phyloP scores from a whole-genome alignment of 2,329 filamentous ascomycete genomes.

The Zopfia rhizophila region DNA sequence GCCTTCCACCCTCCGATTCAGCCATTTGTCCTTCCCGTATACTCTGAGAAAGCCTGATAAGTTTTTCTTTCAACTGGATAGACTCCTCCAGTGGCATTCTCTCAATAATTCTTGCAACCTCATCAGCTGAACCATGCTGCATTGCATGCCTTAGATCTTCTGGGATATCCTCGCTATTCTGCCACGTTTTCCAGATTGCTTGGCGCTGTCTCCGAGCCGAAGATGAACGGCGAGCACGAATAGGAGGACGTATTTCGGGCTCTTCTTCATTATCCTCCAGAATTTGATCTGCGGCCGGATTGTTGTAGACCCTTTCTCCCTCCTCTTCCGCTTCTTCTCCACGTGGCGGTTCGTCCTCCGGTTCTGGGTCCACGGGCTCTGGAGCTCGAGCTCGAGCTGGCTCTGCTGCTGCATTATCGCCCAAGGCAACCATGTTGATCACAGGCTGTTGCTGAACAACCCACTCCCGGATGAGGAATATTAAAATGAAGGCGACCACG shows the following conservation, averaged over 20 bases:
- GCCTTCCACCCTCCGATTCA: neutral
- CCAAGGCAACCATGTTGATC: constrained; percentile 74
- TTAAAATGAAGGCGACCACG: constrained; percentile 93
- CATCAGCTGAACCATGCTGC: constrained; percentile 22
- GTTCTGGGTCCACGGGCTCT: constrained; percentile 14
- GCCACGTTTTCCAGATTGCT: constrained; percentile 26
- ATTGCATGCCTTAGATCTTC: constrained; percentile 29
- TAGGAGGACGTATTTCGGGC: neutral
- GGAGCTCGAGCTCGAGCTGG: constrained; percentile 14
- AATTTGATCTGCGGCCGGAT: too few species aligned
- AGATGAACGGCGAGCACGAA: constrained; percentile 26
- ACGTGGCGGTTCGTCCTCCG: constrained; percentile 28
- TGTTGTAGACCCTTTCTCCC: constrained; percentile 1
- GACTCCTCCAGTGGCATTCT: constrained; percentile 24
- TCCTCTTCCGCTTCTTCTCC: constrained; percentile 20
- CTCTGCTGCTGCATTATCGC: constrained; percentile 40
- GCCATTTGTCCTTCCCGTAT: neutral
- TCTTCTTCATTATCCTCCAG: constrained; percentile 10
- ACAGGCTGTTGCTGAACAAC: constrained; percentile 97
- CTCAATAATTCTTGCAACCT: constrained; percentile 20
- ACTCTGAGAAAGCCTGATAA: constrained; percentile 11
- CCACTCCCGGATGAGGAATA: constrained; percentile 96
- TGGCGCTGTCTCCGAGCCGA: constrained; percentile 26
- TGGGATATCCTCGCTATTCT: constrained; percentile 29
- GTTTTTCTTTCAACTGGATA: constrained; percentile 14